phyloP scores from a whole-genome alignment of 176 grass and related monocot genomes.

The Avena insularis region DNA sequence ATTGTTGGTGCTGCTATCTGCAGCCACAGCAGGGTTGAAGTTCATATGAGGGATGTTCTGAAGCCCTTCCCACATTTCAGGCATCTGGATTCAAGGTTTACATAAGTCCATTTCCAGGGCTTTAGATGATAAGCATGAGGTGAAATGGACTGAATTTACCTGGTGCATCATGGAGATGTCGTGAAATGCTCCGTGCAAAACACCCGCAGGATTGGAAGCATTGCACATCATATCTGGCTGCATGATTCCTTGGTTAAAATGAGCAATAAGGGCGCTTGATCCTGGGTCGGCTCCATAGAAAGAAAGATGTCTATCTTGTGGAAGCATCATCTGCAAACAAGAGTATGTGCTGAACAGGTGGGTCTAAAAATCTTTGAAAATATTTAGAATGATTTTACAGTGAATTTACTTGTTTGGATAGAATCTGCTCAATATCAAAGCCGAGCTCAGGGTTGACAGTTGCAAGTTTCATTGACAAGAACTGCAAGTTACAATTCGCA shows the following conservation, averaged over 20 bases:
- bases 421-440: constrained; percentile 77
- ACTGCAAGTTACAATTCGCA: constrained; percentile 59
- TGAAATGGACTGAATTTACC: constrained; percentile 52
- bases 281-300: constrained; percentile 54
- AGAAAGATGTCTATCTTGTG: constrained; percentile 67
- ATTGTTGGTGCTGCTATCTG: constrained; percentile 50
- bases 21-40: constrained; percentile 51
- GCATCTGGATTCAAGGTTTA: constrained; percentile 61
- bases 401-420: constrained; percentile 85
- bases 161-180: constrained; percentile 57
- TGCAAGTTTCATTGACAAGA: constrained; percentile 97
- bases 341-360: constrained; percentile 16
- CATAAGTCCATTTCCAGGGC: constrained; percentile 18
- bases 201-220: constrained; percentile 43
- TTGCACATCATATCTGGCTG: constrained; percentile 70
- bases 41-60: constrained; percentile 66
- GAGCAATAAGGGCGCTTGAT: constrained; percentile 52
- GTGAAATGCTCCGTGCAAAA: constrained; percentile 42
- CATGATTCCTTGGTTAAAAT: constrained; percentile 63
- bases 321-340: constrained; percentile 68
- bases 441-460: constrained; percentile 86
- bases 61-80: constrained; percentile 70
- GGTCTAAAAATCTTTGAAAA: constrained; percentile 18
- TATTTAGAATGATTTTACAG: not conserved
- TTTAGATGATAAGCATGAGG: not conserved